These are phyloP conservation scores for Hymenoscyphus scutula DNA, from an alignment of 2,329 filamentous ascomycete genomes.

Conservation along the genomic window DNA sequence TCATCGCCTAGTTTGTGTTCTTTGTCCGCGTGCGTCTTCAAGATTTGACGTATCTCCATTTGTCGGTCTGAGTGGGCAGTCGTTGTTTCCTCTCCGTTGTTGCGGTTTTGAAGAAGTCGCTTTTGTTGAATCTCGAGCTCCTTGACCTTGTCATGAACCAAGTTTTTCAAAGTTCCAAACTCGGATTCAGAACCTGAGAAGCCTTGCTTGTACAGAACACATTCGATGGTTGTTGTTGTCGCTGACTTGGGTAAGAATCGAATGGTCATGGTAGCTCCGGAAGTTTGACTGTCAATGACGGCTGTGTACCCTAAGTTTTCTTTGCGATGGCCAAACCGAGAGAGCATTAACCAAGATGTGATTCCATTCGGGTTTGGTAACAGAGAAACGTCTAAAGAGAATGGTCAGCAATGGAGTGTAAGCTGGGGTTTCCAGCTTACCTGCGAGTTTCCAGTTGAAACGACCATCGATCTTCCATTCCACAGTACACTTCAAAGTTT, in stretches of 20 bases:
- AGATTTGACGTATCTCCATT: slow-evolving; percentile 14
- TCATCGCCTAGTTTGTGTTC: slow-evolving; percentile 22
- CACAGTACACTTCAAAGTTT: slow-evolving; percentile 18
- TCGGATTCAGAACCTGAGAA: background rate
- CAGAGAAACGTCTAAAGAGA: slow-evolving; percentile 9
- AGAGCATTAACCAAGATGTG: background rate
- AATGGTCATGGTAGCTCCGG: slow-evolving; percentile 10
- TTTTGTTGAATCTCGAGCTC: slow-evolving; percentile 1
- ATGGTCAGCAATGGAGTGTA: slow-evolving; percentile 9
- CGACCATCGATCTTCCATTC: slow-evolving; percentile 29
- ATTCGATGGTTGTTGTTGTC: slow-evolving; percentile 11
- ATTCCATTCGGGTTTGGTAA: background rate
- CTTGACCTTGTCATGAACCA: background rate
- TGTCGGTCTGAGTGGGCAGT: slow-evolving; percentile 10
- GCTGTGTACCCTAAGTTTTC: background rate
- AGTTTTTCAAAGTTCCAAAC: slow-evolving; percentile 1
- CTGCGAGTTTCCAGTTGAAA: slow-evolving; percentile 34
- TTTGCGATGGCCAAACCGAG: background rate
- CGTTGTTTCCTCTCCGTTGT: background rate
- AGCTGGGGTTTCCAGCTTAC: slow-evolving; percentile 15
- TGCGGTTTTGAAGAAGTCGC: background rate
- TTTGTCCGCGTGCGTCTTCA: slow-evolving; percentile 23
- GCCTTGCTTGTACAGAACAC: slow-evolving; percentile 7
- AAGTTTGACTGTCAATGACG: background rate
- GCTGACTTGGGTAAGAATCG: slow-evolving; percentile 13